These are phyloP conservation scores for Aspergillus japonicus DNA, from an alignment of 2,329 filamentous ascomycete species.

Conservation along the genomic window DNA sequence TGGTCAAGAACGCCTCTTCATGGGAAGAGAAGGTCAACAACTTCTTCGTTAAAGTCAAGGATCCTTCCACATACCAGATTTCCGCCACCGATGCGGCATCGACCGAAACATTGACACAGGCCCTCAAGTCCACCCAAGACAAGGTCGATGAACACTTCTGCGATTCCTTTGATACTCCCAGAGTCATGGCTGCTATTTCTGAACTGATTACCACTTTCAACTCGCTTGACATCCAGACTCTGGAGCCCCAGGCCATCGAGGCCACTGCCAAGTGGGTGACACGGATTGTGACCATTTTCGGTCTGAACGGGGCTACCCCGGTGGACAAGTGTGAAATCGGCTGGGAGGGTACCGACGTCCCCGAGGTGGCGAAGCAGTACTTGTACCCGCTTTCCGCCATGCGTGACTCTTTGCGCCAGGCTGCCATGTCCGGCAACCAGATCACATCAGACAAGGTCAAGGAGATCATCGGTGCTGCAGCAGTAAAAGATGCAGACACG, in stretches of 20 bases:
- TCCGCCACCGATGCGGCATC: conserved; percentile 10
- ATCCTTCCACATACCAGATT: conserved; percentile 37
- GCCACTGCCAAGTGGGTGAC: conserved; percentile 75
- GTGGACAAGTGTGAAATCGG: conserved; percentile 51
- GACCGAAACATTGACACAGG: conserved; percentile 10
- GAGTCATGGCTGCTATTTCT: conserved; percentile 73
- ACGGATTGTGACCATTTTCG: conserved; percentile 78
- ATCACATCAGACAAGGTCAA: conserved; percentile 41
- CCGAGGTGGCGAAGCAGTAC: conserved; percentile 57
- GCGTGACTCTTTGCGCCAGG: conserved; percentile 58
- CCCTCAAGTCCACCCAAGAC: conserved; percentile 45
- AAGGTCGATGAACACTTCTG: conserved; percentile 64
- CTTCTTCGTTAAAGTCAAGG: conserved; percentile 62
- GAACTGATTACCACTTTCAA: conserved; percentile 79
- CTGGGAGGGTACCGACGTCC: conserved; percentile 66
- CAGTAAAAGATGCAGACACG: conserved; percentile 19
- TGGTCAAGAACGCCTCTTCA: conserved; percentile 68
- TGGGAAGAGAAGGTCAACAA: conserved; percentile 81
- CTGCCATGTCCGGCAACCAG: conserved; percentile 51
- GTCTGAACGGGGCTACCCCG: conserved; percentile 55
- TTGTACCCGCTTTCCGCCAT: conserved; percentile 59
- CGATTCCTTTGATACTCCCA: conserved; percentile 85
- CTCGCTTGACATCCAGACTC: conserved; percentile 45
- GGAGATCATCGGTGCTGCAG: conserved; percentile 38
- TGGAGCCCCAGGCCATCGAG: conserved; percentile 50